These are phyloP conservation scores for Aspergillus pseudoviridinutans DNA, from an alignment of 2,329 filamentous ascomycete species.

Conservation along the genomic window DNA sequence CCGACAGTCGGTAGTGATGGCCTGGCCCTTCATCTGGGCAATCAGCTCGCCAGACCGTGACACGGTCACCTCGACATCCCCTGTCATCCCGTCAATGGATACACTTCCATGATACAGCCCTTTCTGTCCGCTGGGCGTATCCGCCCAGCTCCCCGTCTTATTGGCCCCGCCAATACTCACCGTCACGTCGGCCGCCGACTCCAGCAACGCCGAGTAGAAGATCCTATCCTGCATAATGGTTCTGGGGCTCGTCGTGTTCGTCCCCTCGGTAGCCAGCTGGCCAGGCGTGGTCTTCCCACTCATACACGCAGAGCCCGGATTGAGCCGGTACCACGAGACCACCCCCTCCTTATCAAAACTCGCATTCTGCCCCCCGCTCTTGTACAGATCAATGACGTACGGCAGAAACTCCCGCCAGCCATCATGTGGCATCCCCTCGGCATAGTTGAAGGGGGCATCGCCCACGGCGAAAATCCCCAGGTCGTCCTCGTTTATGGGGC, in stretches of 20 bases:
- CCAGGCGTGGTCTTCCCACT: constrained; percentile 24
- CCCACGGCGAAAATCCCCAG: constrained; percentile 32
- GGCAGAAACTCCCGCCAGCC: constrained; percentile 32
- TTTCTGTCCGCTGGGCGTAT: constrained; percentile 23
- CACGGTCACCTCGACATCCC: constrained; percentile 24
- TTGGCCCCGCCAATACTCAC: constrained; percentile 30
- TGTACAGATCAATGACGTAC: constrained; percentile 34
- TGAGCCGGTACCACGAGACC: constrained; percentile 27
- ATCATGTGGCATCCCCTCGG: constrained; percentile 26
- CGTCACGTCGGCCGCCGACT: constrained; percentile 23
- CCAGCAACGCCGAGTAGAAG: constrained; percentile 34
- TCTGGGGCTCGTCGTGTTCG: constrained; percentile 10
- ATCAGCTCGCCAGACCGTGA: constrained; percentile 17
- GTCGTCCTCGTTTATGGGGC: constrained; percentile 44
- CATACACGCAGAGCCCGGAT: constrained; percentile 16
- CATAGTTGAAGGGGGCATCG: constrained; percentile 40
- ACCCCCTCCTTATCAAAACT: constrained; percentile 22
- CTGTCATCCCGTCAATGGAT: constrained; percentile 18
- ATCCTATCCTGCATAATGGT: constrained; percentile 19
- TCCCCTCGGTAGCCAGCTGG: constrained; percentile 19
- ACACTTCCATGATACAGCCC: constrained; percentile 34
- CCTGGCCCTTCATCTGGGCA: constrained; percentile 19
- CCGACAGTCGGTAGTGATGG: constrained; percentile 22
- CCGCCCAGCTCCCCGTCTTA: constrained; percentile 19
- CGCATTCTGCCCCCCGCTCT: constrained; percentile 22